These are phyloP conservation scores for Ganoderma meredithae DNA, from an alignment of 1,284 basidiomycete species.

Conservation along the genomic window DNA sequence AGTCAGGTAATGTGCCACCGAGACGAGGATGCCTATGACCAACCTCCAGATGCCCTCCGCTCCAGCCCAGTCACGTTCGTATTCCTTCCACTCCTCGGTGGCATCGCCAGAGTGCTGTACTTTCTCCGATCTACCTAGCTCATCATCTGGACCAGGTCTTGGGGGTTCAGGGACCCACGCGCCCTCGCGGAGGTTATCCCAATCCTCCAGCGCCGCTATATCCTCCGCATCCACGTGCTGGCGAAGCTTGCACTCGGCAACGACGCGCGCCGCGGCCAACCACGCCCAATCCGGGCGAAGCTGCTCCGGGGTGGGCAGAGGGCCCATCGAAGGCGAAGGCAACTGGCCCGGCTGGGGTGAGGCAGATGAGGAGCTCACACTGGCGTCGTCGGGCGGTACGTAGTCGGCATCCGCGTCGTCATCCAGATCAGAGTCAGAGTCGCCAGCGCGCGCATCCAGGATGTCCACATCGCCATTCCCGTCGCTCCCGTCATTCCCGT, in stretches of 20 bases:
- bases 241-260: constrained; percentile 40
- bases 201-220: constrained; percentile 43
- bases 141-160: not conserved
- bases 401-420: constrained; percentile 34
- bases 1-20: not conserved
- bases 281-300: constrained; percentile 42
- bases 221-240: constrained; percentile 31
- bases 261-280: constrained; percentile 38
- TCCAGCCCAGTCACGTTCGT: constrained; percentile 68
- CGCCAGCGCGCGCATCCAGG: constrained; percentile 14
- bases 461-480: not conserved
- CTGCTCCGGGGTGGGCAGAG: constrained; percentile 20
- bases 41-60: constrained; percentile 62
- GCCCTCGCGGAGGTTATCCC: constrained; percentile 46
- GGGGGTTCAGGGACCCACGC: constrained; percentile 42
- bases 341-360: constrained; percentile 1
- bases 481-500: not conserved
- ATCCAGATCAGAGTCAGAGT: constrained; percentile 26
- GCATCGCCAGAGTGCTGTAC: not conserved
- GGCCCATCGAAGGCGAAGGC: not conserved
- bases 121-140: not conserved
- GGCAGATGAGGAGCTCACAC: constrained; percentile 15
- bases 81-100: constrained; percentile 30
- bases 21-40: constrained; percentile 17
- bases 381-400: constrained; percentile 31